Evolutionary conservation across 2,329 filamentous ascomycete species (phyloP).

Genomic region (Fusarium cyanostomum): DNA sequence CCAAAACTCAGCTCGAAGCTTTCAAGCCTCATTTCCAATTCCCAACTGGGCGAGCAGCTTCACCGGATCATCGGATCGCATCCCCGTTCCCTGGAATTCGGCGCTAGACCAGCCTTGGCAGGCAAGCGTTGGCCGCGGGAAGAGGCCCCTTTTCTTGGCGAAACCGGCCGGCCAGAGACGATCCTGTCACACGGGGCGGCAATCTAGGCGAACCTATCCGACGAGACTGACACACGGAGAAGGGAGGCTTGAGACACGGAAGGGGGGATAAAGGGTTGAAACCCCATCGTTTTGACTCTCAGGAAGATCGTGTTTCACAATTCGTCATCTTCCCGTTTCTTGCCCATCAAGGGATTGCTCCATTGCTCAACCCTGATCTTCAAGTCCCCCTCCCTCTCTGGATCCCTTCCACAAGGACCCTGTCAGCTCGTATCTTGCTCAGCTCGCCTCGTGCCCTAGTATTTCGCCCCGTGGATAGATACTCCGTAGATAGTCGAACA

Average conservation of each 20-base stretch:
- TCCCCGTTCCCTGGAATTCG: constrained; percentile 32
- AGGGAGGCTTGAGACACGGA: constrained; percentile 22
- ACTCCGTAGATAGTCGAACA: constrained; percentile 15
- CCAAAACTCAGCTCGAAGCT: constrained; percentile 20
- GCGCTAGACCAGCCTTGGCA: constrained; percentile 16
- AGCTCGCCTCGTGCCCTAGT: constrained; percentile 16
- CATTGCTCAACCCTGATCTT: constrained; percentile 17
- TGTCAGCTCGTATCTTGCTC: no score
- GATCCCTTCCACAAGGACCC: constrained; percentile 5
- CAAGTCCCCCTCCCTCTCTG: constrained; percentile 12
- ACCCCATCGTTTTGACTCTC: constrained; percentile 12
- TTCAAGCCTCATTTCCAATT: constrained; percentile 27
- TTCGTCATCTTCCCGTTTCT: constrained; percentile 20
- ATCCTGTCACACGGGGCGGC: constrained; percentile 23
- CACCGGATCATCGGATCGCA: constrained; percentile 11
- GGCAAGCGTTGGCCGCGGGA: constrained; percentile 8
- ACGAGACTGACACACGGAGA: constrained; percentile 1
- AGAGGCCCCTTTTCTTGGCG: constrained; percentile 14
- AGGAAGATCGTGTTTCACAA: constrained; percentile 24
- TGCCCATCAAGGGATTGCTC: not conserved
- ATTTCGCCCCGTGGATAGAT: constrained; percentile 2
- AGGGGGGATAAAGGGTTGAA: constrained; percentile 16
- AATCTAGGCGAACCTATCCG: constrained; percentile 35
- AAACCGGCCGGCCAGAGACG: constrained; percentile 4
- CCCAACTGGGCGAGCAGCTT: constrained; percentile 2